phyloP scores from a whole-genome alignment of 345 rosid genomes.

The Heritiera fomes region DNA sequence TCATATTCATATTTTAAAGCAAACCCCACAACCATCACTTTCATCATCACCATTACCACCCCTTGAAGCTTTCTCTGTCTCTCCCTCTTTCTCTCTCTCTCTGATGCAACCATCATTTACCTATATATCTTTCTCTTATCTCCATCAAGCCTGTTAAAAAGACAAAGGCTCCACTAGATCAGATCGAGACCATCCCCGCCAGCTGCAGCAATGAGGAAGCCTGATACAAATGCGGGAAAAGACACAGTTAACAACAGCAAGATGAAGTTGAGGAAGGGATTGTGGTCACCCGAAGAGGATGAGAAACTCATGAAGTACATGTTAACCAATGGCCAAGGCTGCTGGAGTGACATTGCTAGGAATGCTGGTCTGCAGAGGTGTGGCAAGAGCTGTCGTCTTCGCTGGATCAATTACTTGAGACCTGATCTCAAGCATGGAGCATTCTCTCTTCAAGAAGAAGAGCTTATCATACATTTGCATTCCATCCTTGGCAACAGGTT shows the following conservation, averaged over 20 bases:
- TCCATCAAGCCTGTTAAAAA: slow-evolving; percentile 29
- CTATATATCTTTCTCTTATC: slow-evolving; percentile 41
- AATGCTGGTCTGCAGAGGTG: slow-evolving; percentile 82
- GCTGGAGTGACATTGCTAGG: slow-evolving; percentile 83
- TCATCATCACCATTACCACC: slow-evolving; percentile 73
- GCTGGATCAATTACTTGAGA: slow-evolving; percentile 80
- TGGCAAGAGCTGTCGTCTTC: slow-evolving; percentile 88
- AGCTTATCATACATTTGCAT: slow-evolving; percentile 73
- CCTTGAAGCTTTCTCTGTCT: slow-evolving; percentile 43
- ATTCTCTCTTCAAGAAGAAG: slow-evolving; percentile 73
- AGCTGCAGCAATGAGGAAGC: slow-evolving; percentile 19
- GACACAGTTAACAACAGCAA: slow-evolving; percentile 33
- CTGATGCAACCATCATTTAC: slow-evolving; percentile 24
- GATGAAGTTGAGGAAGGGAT: slow-evolving; percentile 67
- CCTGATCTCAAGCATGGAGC: slow-evolving; percentile 87
- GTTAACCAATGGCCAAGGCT: slow-evolving; percentile 77
- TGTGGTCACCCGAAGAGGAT: slow-evolving; percentile 90
- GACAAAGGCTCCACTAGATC: slow-evolving; percentile 18
- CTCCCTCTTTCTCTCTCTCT: slow-evolving; percentile 13
- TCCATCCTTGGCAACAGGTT: slow-evolving; percentile 84
- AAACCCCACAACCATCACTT: slow-evolving; percentile 64
- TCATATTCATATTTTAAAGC: slow-evolving; percentile 53
- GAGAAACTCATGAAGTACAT: slow-evolving; percentile 76
- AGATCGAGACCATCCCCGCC: slow-evolving; percentile 2
- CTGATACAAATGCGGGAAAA: slow-evolving; percentile 14